phyloP scores from a whole-genome alignment of 495 filamentous ascomycete species.

The Hypoxylon lenormandii region DNA sequence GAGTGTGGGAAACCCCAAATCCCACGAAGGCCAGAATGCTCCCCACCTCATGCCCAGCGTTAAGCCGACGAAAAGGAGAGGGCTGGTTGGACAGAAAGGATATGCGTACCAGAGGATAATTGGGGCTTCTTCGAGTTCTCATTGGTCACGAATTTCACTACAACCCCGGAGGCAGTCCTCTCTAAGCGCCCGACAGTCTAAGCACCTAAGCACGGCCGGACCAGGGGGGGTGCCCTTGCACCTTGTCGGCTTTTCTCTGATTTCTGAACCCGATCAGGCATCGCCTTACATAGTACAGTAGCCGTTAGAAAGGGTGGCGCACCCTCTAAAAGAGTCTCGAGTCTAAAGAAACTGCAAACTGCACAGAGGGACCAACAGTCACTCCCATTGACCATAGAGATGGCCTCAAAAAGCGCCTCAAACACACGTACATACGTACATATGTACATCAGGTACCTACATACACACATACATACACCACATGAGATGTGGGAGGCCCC shows the following conservation, averaged over 20 bases:
- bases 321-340: too few species aligned
- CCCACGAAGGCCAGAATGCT: conserved; percentile 44
- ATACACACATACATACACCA: conserved; percentile 29
- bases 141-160: conserved; percentile 37
- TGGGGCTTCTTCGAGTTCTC: conserved; percentile 32
- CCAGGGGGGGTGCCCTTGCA: conserved; percentile 26
- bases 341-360: conserved; percentile 30
- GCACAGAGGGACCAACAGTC: conserved; percentile 41
- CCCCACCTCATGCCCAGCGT: conserved; percentile 49
- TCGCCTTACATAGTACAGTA: conserved; percentile 40
- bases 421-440: conserved; percentile 26
- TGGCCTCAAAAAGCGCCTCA: conserved; percentile 25
- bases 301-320: conserved; percentile 43
- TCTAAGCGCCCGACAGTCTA: conserved; percentile 51
- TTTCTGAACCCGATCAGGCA: conserved; percentile 42
- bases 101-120: conserved; percentile 38
- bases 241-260: conserved; percentile 28
- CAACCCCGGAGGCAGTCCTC: conserved; percentile 40
- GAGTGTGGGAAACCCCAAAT: conserved; percentile 39
- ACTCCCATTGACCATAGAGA: conserved; percentile 24
- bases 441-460: conserved; percentile 13
- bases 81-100: conserved; percentile 56
- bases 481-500: conserved; percentile 24
- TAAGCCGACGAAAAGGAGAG: conserved; percentile 52
- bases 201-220: conserved; percentile 43